Conservation (phyloP, 495 filamentous ascomycete species). For the Penicillium steckii region DNA sequence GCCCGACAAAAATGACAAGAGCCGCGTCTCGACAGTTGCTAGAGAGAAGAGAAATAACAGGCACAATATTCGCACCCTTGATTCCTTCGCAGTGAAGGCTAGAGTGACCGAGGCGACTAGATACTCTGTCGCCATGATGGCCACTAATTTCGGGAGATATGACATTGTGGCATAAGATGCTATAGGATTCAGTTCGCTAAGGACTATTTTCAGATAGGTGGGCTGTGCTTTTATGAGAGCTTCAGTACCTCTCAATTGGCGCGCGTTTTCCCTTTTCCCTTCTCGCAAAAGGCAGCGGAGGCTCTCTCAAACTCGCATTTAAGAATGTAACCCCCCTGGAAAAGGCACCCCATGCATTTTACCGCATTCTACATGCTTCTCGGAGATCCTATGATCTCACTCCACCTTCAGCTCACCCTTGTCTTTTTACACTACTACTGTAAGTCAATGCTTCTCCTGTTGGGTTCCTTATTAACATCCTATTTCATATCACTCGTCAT, state of each 20-base stretch:
- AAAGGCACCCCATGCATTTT: slow-evolving; percentile 43
- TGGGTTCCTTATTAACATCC: background rate
- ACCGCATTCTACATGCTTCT: slow-evolving; percentile 50
- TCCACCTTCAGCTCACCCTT: slow-evolving; percentile 38
- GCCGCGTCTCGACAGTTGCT: background rate
- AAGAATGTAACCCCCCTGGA: background rate
- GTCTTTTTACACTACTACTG: slow-evolving; percentile 57
- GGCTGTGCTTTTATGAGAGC: background rate
- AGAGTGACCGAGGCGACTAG: background rate
- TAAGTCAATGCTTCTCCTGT: background rate
- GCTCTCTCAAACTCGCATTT: background rate
- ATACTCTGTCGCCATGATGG: background rate
- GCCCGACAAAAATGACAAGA: background rate
- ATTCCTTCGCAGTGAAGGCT: background rate
- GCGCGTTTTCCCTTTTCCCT: background rate
- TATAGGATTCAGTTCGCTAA: background rate
- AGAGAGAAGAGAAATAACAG: background rate
- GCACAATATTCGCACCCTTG: background rate
- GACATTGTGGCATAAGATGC: background rate
- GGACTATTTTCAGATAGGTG: background rate
- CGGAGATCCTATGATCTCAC: slow-evolving; percentile 47
- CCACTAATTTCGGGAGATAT: background rate
- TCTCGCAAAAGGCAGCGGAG: background rate
- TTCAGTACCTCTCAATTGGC: background rate
- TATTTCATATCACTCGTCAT: background rate